Base-by-base conservation (phyloP, 2,329 filamentous ascomycete genomes). In the Fusarium poae region DNA sequence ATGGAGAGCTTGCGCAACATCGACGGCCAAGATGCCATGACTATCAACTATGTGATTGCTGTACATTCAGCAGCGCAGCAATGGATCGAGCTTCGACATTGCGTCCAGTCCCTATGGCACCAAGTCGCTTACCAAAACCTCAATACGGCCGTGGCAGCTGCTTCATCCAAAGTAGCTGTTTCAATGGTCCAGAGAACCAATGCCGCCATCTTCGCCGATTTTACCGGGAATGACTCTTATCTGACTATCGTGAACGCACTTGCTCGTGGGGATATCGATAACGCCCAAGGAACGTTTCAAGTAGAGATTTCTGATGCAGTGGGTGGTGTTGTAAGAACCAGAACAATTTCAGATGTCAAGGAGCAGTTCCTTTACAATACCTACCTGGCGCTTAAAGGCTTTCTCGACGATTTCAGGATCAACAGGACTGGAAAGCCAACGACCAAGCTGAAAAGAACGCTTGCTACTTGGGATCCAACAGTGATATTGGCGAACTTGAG, bases 361-460 rank as follows among this genome's bases (percentile, higher is more conserved):
- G 83, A 86, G 60, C 76, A 82, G 27, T 77, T 83, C 40, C 66
- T 84, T 39, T 71, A 82, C 13, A 59, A 85, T 50, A 61, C 80
- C 1, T 85, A 83, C 67, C 65, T 71, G 5, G 78, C 82, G 46
- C 75, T 86, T 2, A 23, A 81, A 11, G 80, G 82, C 27, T 86
- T 86, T 46, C 65, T 84, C 10, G 65, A 53, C 3, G 83, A 86
- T 64, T 86, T 80, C 45, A 80, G 82, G 57, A 77, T 79, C 51
- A 83, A 76, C 10, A 76, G 81, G 5, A 82, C 70, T 32, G 83
- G 84, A 5, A 83, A 80, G 53, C 83, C 83, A 3, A 84, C 82
- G 0, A 82, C 82, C 57, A 62, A 68, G 3, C 82, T 85, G 80
- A 71, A 79, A 8, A 65, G 65, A 2, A 67, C 81, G 45, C 73